Base-by-base conservation (phyloP, 768 basidiomycete genomes). In the Dentipellis sp. region DNA sequence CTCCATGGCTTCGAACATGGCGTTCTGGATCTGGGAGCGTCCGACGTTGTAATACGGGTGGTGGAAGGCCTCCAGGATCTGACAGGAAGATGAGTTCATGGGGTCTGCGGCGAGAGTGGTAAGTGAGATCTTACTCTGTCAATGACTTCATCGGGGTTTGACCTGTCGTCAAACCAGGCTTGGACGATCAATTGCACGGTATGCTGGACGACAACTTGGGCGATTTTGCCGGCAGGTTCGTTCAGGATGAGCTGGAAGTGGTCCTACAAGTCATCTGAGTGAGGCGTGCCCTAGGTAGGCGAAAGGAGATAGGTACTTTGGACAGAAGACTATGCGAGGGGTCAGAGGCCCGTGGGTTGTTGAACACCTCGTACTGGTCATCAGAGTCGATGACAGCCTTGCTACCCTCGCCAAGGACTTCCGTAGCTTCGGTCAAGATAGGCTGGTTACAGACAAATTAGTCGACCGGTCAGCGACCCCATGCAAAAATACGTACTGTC, bases 141-240 rank as follows among this genome's bases (percentile, higher is more conserved):
- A 45, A 83, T 72, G 36, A 78, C 72, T 14, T 65, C 61, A 53
- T 79, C 73, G 1, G 76, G 70, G 58, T 81, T 63, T 39, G 64
- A 70, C 36, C 75, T 63, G 59, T 76, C 69, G 58, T 78, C 72
- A 36, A 68, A 70, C 81, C 82, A 84, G 0, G 81, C 78, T 69
- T 74, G 61, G 23, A 87, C 84, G 40, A 88, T 78, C 22, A 80
- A 69, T 53, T 78, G 77, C 53, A 85, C 83, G 11, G 72, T 69
- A 65, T 88, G 68, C 61, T 80, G 77, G 11, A 87, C 85, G 12
- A 90, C 77, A 23, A 84, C 67, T 63, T 80, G 76, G 8, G 86
- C 86, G 51, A 88, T 80, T 65, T 85, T 83, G 3, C 86, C 86
- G 10, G 86, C 86, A 0, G 86, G 84, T 63, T 87, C 83, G 65